Evolutionary conservation across 202 grass and related monocot species (phyloP).

Genomic region (Brachypodium distachyon): DNA sequence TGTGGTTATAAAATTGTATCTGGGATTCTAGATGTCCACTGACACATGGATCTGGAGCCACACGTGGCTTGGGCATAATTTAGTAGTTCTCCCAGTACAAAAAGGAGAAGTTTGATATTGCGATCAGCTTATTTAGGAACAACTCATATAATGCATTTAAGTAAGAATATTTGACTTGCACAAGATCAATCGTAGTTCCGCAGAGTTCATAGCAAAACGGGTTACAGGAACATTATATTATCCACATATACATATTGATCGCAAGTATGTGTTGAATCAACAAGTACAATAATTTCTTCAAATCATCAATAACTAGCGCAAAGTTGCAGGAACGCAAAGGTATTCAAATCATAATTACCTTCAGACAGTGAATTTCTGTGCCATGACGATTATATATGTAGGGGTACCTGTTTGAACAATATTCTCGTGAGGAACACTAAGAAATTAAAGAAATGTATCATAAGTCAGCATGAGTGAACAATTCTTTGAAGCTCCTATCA

Average conservation of each 20-base stretch:
- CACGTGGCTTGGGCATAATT: not conserved
- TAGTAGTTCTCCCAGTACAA: not conserved
- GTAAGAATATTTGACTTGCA: not conserved
- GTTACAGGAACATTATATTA: not conserved
- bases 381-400: constrained; percentile 82
- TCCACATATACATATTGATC: not conserved
- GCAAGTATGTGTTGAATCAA: not conserved
- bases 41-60: not conserved
- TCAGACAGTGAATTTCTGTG: constrained; percentile 87
- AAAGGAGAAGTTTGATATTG: not conserved
- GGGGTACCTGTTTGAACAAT: constrained; percentile 54
- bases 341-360: constrained; percentile 41
- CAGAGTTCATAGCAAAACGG: not conserved
- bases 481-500: not conserved
- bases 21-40: not conserved
- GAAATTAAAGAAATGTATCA: not conserved
- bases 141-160: not conserved
- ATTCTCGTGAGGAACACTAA: not conserved
- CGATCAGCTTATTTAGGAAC: not conserved
- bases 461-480: not conserved
- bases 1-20: not conserved
- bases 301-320: not conserved
- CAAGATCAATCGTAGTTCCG: no score
- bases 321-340: not conserved
- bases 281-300: not conserved